Percentiles rank a stretch among this genome's conserved stretches.
phyloP scores from a whole-genome alignment of 257 asterid genomes.

The Gentiana dahurica region DNA sequence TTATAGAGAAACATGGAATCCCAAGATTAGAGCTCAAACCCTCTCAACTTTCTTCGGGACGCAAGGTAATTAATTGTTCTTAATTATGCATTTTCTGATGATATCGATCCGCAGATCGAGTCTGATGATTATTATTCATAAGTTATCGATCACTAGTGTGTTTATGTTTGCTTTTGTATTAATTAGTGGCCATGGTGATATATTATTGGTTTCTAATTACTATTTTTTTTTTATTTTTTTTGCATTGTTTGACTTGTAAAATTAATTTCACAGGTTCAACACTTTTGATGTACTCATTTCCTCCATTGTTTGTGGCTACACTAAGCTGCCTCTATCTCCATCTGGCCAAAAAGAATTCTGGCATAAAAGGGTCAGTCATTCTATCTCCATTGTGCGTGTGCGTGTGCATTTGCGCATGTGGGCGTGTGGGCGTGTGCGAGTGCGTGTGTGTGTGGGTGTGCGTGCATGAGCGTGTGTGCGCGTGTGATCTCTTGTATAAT shows the following conservation, averaged over 20 bases:
- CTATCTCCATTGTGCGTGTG: too few species aligned
- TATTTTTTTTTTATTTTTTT: neutral
- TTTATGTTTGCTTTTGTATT: neutral
- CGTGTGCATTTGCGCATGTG: too few species aligned
- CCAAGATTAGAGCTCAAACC: conserved; percentile 27
- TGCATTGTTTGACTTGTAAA: neutral
- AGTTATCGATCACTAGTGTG: neutral
- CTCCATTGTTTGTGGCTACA: conserved; percentile 53
- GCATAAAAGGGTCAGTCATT: conserved; percentile 21
- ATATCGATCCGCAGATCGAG: too few species aligned
- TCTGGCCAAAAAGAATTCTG: conserved; percentile 27
- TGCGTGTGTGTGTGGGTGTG: too few species aligned
- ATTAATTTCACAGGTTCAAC: conserved; percentile 37
- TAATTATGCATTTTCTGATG: neutral
- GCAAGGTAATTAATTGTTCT: conserved; percentile 33
- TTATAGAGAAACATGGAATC: conserved; percentile 39
- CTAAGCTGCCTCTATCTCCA: conserved; percentile 73
- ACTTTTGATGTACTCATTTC: conserved; percentile 38
- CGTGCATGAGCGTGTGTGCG: too few species aligned
- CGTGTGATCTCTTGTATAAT: too few species aligned
- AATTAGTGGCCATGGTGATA: too few species aligned
- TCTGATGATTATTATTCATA: too few species aligned
- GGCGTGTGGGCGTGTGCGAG: too few species aligned
- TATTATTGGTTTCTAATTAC: neutral
- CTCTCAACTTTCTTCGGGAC: conserved; percentile 70